Percentiles rank a stretch among this genome's conserved stretches.
phyloP scores from a whole-genome alignment of 169 alveolate genomes.

The Cryptosporidium andersoni region DNA sequence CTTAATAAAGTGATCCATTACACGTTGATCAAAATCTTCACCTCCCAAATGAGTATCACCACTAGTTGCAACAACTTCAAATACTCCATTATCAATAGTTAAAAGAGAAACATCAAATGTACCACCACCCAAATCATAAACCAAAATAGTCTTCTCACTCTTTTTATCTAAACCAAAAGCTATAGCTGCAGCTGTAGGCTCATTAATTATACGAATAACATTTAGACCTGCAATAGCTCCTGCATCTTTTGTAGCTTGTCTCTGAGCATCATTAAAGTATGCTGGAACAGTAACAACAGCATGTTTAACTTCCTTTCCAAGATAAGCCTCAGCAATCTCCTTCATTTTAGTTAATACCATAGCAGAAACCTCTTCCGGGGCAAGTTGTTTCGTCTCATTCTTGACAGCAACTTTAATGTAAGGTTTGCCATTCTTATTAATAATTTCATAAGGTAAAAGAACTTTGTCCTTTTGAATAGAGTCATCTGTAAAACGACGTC shows the following conservation, averaged over 20 bases:
- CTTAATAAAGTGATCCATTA: conserved; percentile 95
- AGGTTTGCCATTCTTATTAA: conserved; percentile 93
- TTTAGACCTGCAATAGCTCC: conserved; percentile 98
- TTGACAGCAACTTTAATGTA: conserved; percentile 90
- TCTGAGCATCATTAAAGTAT: conserved; percentile 98
- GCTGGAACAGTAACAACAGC: conserved; percentile 98
- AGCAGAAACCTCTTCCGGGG: conserved; percentile 99
- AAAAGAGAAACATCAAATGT: conserved; percentile 99
- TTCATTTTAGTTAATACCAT: conserved; percentile 96
- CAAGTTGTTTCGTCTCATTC: conserved; percentile 90
- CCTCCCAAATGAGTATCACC: conserved; percentile 99
- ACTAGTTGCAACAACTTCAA: conserved; percentile 97
- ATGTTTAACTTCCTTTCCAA: conserved; percentile 94
- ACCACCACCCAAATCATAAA: conserved; percentile 99
- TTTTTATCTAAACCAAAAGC: conserved; percentile 98
- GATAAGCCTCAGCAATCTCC: conserved; percentile 95
- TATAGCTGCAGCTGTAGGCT: conserved; percentile 99
- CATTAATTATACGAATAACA: conserved; percentile 97
- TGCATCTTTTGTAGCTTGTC: conserved; percentile 99
- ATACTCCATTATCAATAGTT: conserved; percentile 96
- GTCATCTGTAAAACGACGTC: conserved; percentile 94
- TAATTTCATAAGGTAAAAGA: conserved; percentile 93
- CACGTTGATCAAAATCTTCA: conserved; percentile 96
- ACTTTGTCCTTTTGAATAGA: conserved; percentile 95
- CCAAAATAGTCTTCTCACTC: conserved; percentile 90